Evolutionary conservation across 176 grass and related monocot genomes (phyloP), one percentile per base, ranked within the genome.

Genomic region (Tuctoria greenei): DNA sequence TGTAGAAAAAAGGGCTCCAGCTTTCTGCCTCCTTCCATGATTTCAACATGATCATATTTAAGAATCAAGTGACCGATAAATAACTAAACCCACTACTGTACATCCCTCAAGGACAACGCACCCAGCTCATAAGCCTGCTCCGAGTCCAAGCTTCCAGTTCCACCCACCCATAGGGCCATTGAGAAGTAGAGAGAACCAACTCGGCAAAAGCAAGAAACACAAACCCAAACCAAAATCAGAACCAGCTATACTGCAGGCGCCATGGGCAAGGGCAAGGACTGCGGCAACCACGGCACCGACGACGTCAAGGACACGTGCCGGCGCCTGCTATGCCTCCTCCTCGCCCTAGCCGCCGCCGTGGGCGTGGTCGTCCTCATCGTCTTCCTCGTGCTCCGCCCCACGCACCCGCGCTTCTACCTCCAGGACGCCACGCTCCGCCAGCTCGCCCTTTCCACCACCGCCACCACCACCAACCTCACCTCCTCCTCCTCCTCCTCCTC

Each of bases 211-310:
- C 1, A 47, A 24, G 5, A 16, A 64, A 8, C 1, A 12, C 34
- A 54, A 4, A 28, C 16, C 15, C 43, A 70, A 4, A 20, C 12
- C n/a, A n/a, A n/a, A 50, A 0, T 7, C 17, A 13, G 0, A 4
- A 18, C 17, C 6, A 39, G 13, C 42, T 36, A 6, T 15, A 0
- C 5, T 5, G 0, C 24, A 1, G 16, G 37, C 27, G 64, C 60
- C 54, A 90, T 90, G 90, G 20, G 61, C 23, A 90, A 92, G 78
- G 82, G 54, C n/a, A 91, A 92, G 84, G 87, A 78, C 83, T 92
- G 95, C 76, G 86, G 72, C 74, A 82, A 86, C 12, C 88, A 91
- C 79, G 79, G 24, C 0, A 71, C 81, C 18, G 90, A 88, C 76
- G 89, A 94, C 57, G 0, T 59, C 43, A 37, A 8, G 13, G 39